Evolutionary conservation across 2,329 filamentous ascomycete genomes (phyloP).

Genomic region (Tolypocladium sp.): DNA sequence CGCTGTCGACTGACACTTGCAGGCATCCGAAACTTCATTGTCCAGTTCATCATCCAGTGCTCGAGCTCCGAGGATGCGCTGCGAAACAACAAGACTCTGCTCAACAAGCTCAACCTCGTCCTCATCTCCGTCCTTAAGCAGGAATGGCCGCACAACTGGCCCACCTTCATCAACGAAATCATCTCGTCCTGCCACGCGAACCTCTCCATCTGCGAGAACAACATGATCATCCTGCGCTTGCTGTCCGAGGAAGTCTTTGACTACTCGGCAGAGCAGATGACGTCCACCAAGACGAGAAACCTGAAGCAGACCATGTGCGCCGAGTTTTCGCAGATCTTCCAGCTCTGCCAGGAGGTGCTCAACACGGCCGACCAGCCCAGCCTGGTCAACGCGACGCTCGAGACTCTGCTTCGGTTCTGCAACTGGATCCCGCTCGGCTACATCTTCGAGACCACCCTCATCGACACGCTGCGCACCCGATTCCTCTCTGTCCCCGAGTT

Average conservation of each 20-base stretch:
- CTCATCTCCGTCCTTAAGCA: constrained; percentile 97
- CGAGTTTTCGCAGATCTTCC: constrained; percentile 97
- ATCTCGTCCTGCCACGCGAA: constrained; percentile 92
- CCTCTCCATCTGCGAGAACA: constrained; percentile 97
- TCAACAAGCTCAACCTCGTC: constrained; percentile 98
- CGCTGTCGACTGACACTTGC: constrained; percentile 4
- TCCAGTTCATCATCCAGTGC: constrained; percentile 94
- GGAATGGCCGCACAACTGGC: constrained; percentile 99
- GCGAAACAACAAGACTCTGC: constrained; percentile 72
- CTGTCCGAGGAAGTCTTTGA: constrained; percentile 98
- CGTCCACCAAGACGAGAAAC: constrained; percentile 92
- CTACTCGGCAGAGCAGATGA: constrained; percentile 98
- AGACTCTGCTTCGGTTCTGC: constrained; percentile 90
- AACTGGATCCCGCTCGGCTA: constrained; percentile 99
- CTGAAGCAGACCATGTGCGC: constrained; percentile 98
- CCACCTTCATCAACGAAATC: constrained; percentile 99
- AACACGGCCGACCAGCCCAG: constrained; percentile 81
- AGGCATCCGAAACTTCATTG: constrained; percentile 99
- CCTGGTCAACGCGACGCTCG: constrained; percentile 90
- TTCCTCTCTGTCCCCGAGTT: constrained; percentile 93
- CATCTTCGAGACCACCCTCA: constrained; percentile 95
- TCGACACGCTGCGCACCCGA: constrained; percentile 84
- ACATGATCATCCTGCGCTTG: constrained; percentile 95
- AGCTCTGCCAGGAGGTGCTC: constrained; percentile 91
- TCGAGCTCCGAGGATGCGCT: constrained; percentile 85